Evolutionary conservation across 2,329 filamentous ascomycete genomes (phyloP), one percentile per base, ranked within the genome.

Genomic region (Aspergillus candidus): DNA sequence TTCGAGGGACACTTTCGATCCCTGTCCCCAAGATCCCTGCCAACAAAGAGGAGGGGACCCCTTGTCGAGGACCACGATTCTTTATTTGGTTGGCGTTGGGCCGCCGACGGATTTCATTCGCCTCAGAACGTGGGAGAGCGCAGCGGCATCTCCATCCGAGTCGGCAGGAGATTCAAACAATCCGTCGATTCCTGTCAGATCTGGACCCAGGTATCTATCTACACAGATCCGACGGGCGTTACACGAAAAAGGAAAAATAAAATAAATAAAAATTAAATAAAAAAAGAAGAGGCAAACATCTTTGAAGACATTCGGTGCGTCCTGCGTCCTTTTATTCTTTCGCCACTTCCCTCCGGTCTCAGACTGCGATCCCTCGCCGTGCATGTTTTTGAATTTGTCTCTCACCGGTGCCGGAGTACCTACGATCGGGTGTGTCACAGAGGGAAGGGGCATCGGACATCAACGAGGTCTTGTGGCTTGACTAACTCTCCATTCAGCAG

Each of bases 281-380:
- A 18, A 27, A 10, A 27, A 27, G 22, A 55, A 47, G 51, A 47
- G 46, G 54, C 61, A 62, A 62, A 61, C 60, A 61, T 64, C 51
- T 54, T 59, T 53, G 50, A 57, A 53, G 54, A 46, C 52, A 52
- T 47, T 47, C 55, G 59, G 58, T 62, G 47, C 48, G 61, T 62
- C 54, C 49, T 48, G 42, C 38, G 29, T 46, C 38, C 29, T 44
- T 39, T 35, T 39, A 41, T 41, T 40, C 38, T 37, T 40, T 31
- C 17, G 35, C 8, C 10, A 41, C 41, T 50, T 40, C 35, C 40
- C 33, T 38, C 41, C 17, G 22, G 22, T 10, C 8, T 10, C 22
- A 27, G 22, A 27, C 22, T 7, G 22, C 22, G 10, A 27, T 15
- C 8, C 22, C 22, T 27, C 22, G 22, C 22, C 22, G 22, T 27